Percentiles rank a stretch among this genome's conserved stretches.
Evolutionary conservation across 352 stramenopile genomes (phyloP).

Genomic region (Phytophthora europaea): DNA sequence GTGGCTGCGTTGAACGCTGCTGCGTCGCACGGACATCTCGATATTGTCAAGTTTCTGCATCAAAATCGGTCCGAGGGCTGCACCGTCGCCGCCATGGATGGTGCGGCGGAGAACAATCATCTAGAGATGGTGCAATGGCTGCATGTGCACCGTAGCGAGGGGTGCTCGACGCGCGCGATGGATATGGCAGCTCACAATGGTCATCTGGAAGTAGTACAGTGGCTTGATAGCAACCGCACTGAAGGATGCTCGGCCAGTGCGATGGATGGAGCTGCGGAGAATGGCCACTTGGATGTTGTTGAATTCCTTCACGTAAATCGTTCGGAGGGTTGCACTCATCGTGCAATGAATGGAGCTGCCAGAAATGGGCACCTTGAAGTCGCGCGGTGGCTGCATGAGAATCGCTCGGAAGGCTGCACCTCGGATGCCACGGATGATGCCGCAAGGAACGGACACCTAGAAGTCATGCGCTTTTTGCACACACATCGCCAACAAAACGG

Average conservation of each 20-base stretch:
- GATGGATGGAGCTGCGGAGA: slow-evolving; percentile 44
- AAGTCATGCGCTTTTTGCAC: slow-evolving; percentile 42
- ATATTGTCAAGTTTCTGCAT: slow-evolving; percentile 49
- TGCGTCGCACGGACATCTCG: slow-evolving; percentile 37
- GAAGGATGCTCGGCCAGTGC: slow-evolving; percentile 40
- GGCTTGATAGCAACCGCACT: slow-evolving; percentile 31
- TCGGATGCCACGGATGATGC: slow-evolving; percentile 47
- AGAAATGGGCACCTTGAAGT: slow-evolving; percentile 38
- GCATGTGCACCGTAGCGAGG: slow-evolving; percentile 41
- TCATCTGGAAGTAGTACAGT: slow-evolving; percentile 40
- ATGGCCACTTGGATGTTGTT: slow-evolving; percentile 35
- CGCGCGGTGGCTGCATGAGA: slow-evolving; percentile 42
- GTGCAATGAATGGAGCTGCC: slow-evolving; percentile 48
- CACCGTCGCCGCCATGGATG: slow-evolving; percentile 44
- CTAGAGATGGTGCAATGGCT: slow-evolving; percentile 45
- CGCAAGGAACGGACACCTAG: slow-evolving; percentile 31
- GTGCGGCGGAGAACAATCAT: slow-evolving; percentile 44
- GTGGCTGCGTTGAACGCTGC: slow-evolving; percentile 40
- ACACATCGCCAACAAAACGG: slow-evolving; percentile 26
- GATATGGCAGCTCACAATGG: slow-evolving; percentile 35
- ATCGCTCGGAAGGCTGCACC: slow-evolving; percentile 44
- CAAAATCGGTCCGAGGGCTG: slow-evolving; percentile 41
- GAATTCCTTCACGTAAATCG: slow-evolving; percentile 35
- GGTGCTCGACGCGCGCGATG: slow-evolving; percentile 40
- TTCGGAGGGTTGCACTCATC: slow-evolving; percentile 29